Evolutionary conservation across 768 basidiomycete species (phyloP), one percentile per base, ranked within the genome.

Genomic region (Leucosporidium yakuticum): DNA sequence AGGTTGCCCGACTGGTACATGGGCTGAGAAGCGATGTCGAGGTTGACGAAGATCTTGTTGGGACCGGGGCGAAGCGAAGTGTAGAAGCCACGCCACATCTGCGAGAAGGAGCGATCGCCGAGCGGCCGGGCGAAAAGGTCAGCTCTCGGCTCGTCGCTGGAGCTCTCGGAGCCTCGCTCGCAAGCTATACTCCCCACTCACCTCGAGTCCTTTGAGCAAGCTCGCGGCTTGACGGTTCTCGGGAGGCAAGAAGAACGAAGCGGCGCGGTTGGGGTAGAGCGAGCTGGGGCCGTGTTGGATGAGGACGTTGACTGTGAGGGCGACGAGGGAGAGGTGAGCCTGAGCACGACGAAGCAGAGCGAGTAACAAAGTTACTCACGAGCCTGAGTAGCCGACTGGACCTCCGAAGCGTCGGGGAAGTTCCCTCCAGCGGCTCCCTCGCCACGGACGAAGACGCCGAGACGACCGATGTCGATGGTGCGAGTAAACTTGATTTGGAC

Each of bases 81-180:
- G 56, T 60, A 69, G 66, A 60, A 74, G 4, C 67, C 73, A 5
- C 67, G 63, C 64, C 70, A 71, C 56, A 71, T 65, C 27, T 44
- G 39, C 39, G 39, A 44, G 2, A 12, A 12, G 34, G 54, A 29
- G n/a, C 69, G 39, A 31, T 60, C 63, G n/a, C 58, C 23, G 56
- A 14, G 21, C 21, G 23, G 39, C 4, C 21, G 21, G n/a, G n/a
- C n/a, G n/a, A n/a, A n/a, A n/a, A 36, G 17, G 55, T 34, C 55
- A 32, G 31, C 31, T 29, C 11, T 21, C 34, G 29, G 31, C 27
- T 17, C 9, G 17, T 29, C n/a, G n/a, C n/a, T n/a, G n/a, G n/a
- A n/a, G n/a, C n/a, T n/a, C n/a, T n/a, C n/a, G n/a, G n/a, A n/a
- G n/a, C n/a, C n/a, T n/a, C n/a, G n/a, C 2, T 39, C 19, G 55